phyloP scores from a whole-genome alignment of 1,139 yeast genomes.

The Casaregolazyma suthepensis region DNA sequence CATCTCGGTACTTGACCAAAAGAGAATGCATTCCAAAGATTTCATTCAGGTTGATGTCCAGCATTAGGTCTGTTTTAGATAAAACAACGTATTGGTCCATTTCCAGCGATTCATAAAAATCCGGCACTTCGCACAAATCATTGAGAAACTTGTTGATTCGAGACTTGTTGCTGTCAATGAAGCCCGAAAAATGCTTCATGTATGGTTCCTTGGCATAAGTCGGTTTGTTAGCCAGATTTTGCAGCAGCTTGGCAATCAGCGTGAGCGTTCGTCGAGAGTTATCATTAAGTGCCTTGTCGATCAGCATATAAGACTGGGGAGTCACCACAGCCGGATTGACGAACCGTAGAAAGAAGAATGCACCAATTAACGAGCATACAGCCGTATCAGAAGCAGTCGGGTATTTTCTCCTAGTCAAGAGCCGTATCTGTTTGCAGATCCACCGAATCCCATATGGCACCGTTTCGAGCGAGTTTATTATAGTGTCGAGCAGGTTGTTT shows the following conservation, averaged over 20 bases:
- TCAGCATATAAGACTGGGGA: conserved; percentile 62
- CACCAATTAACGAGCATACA: conserved; percentile 54
- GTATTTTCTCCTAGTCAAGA: conserved; percentile 57
- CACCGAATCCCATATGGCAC: conserved; percentile 72
- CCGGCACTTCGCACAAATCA: conserved; percentile 39
- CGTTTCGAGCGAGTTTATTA: conserved; percentile 47
- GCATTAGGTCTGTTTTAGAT: conserved; percentile 32
- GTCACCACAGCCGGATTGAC: conserved; percentile 90
- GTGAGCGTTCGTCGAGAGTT: conserved; percentile 68
- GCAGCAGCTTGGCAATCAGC: conserved; percentile 78
- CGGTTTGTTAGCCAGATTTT: conserved; percentile 69
- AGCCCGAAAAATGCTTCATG: conserved; percentile 30
- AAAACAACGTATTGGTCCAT: conserved; percentile 39
- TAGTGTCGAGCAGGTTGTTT: conserved; percentile 52
- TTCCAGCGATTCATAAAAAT: conserved; percentile 38
- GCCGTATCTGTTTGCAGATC: conserved; percentile 67
- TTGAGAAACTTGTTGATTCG: conserved; percentile 33
- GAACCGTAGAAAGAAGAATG: conserved; percentile 77
- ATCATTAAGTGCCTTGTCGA: conserved; percentile 33
- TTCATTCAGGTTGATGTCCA: conserved; percentile 36
- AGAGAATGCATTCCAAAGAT: conserved; percentile 35
- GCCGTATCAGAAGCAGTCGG: conserved; percentile 58
- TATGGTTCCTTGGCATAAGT: conserved; percentile 37
- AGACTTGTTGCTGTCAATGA: conserved; percentile 31
- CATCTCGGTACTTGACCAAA: conserved; percentile 30